phyloP scores from a whole-genome alignment of 257 asterid genomes.

The Petrea volubilis region DNA sequence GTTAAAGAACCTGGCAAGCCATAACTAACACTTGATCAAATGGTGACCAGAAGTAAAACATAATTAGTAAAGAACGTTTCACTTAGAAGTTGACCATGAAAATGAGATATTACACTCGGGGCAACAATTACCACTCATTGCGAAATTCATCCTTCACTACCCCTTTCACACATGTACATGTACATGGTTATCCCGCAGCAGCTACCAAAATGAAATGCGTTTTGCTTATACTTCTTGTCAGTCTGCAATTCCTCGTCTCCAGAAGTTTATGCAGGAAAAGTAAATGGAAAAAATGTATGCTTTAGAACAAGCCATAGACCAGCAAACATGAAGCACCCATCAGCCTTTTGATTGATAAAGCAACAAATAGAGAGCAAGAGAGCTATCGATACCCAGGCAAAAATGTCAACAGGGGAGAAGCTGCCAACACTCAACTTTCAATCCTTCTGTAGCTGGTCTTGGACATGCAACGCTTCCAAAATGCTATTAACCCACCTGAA shows the following conservation, averaged over 20 bases:
- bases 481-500: constrained; percentile 76
- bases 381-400: background rate
- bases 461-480: constrained; percentile 57
- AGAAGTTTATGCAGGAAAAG: background rate
- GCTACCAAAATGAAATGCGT: background rate
- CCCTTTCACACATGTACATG: background rate
- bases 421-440: constrained; percentile 25
- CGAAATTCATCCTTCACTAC: background rate
- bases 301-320: background rate
- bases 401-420: background rate
- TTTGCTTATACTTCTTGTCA: background rate
- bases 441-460: constrained; percentile 48
- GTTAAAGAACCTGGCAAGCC: background rate
- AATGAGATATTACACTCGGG: constrained; percentile 5
- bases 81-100: background rate
- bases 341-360: background rate
- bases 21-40: background rate
- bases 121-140: background rate
- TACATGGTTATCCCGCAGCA: background rate
- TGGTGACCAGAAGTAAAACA: background rate
- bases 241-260: background rate
- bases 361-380: background rate
- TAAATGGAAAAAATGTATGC: background rate
- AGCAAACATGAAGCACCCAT: background rate
- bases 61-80: background rate